Evolutionary conservation across 2,329 filamentous ascomycete species (phyloP), one percentile per base, ranked within the genome.

Genomic region (Exophiala bonariae): DNA sequence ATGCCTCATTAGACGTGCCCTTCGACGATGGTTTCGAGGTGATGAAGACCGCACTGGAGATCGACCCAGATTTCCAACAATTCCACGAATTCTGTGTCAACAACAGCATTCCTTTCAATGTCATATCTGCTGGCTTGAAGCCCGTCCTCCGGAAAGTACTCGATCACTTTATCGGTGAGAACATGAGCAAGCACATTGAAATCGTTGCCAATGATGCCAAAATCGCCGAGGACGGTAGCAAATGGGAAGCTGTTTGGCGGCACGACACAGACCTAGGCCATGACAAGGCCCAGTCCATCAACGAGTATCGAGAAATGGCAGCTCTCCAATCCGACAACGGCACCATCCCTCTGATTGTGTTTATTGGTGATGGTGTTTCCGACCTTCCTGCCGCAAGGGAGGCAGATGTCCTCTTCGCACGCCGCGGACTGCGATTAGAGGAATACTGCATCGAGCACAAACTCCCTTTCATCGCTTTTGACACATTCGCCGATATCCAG

Each of bases 301-400:
- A 78, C 35, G 80, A 85, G 60, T 82, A 78, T 35, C 76, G 81
- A n/a, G 66, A 65, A 6, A 64, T 71, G 16, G 81, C 80, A 1
- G 70, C 77, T 52, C 63, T 79, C 3, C 68, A 75, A 38, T 77
- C 75, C 49, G 77, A 79, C 13, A 79, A 85, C 49, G 81, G 78
- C 45, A 79, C 80, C 2, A 76, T 85, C 37, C 83, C 83, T 1
- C 69, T 86, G 41, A 83, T 86, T 56, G 71, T 86, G 42, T 87
- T 86, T 67, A 85, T 86, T 55, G 83, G 83, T 39, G 83, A 86
- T 59, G 83, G 83, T 17, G 81, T 86, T 4, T 84, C 80, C 0
- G 83, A 86, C 59, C 72, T 86, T 1, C 76, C 83, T 0, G 83
- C 82, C 2, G 82, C 83, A 1, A 72, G 81, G 22, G 76, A 86